Evolutionary conservation across 345 rosid genomes (phyloP), one percentile per base, ranked within the genome.

Genomic region (Aquilaria malaccensis): DNA sequence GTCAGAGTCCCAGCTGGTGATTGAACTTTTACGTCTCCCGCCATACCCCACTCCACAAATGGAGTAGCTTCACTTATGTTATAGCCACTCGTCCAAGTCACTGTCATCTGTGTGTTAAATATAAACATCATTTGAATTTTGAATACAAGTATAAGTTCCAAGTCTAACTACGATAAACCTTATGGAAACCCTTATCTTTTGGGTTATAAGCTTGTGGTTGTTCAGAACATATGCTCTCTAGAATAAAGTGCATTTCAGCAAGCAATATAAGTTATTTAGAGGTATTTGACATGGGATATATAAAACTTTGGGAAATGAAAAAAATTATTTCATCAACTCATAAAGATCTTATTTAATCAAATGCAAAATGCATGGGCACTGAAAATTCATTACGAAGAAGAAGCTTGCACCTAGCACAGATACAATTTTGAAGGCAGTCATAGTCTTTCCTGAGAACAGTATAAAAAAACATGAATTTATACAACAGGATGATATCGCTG

Each of bases 71-170:
- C 97, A 45, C 74, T 62, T 33, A 88, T 73, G 71, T 79, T 70
- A 69, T 90, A 94, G 29, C 99, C 99, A 65, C 99, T 94, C 4
- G 99, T 94, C 99, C 99, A 94, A 10, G 97, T 94, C 14, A 90
- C 88, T 0, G 96, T 84, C 96, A 89, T 87, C 97, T 93, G 72
- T 32, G 50, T 50, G 68, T 75, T 50, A 60, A 13, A 58, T n/a
- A 50, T 68, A 67, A 69, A 52, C 3, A 62, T 41, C 31, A 47
- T 11, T 47, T 50, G 37, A 56, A 52, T 52, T 59, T 50, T 56
- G 14, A 7, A 53, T 43, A 43, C 41, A 41, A 37, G 43, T 45
- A 37, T 50, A 13, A 69, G 67, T 46, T 55, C 50, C 43, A 37
- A 37, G 43, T 4, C 43, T 37, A 37, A 37, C 43, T 37, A 37